These are phyloP conservation scores for Lasiosphaeriaceae sp. DNA, from an alignment of 495 filamentous ascomycete genomes.

Conservation along the genomic window DNA sequence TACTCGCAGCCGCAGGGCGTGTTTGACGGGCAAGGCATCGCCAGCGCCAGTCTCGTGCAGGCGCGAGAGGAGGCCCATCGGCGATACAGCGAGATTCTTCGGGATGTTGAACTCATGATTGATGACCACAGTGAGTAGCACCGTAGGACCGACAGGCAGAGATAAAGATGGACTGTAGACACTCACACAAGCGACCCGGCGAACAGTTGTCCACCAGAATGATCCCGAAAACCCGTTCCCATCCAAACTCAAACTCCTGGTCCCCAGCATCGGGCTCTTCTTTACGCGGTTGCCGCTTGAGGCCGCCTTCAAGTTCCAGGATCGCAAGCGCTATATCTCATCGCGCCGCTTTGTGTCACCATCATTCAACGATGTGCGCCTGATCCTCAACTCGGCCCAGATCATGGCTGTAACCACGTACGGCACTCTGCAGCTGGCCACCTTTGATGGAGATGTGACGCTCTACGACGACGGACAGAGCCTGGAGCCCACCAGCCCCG, in stretches of 20 bases:
- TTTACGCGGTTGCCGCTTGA: constrained; percentile 84
- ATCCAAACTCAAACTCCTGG: constrained; percentile 89
- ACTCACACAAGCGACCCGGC: constrained; percentile 3
- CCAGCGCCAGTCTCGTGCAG: constrained; percentile 49
- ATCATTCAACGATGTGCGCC: constrained; percentile 93
- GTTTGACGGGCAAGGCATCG: constrained; percentile 54
- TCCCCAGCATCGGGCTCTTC: constrained; percentile 84
- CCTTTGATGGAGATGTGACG: constrained; percentile 97
- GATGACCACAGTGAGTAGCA: constrained; percentile 78
- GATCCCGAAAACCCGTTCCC: constrained; percentile 53
- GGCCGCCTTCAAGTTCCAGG: constrained; percentile 88
- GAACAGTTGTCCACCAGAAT: constrained; percentile 69
- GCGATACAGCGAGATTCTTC: constrained; percentile 92
- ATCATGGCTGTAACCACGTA: constrained; percentile 73
- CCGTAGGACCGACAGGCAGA: background rate
- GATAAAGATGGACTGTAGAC: background rate
- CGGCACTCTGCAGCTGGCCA: constrained; percentile 74
- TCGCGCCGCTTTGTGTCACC: constrained; percentile 91
- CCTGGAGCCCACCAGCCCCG: constrained; percentile 66
- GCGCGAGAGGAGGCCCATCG: constrained; percentile 66
- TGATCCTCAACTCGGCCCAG: constrained; percentile 93
- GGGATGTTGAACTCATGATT: constrained; percentile 86
- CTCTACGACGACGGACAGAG: constrained; percentile 90
- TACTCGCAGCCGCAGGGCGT: constrained; percentile 89
- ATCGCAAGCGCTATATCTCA: constrained; percentile 78